Conservation (phyloP, 352 stramenopile genomes). For the Phytopythium aichiense region DNA sequence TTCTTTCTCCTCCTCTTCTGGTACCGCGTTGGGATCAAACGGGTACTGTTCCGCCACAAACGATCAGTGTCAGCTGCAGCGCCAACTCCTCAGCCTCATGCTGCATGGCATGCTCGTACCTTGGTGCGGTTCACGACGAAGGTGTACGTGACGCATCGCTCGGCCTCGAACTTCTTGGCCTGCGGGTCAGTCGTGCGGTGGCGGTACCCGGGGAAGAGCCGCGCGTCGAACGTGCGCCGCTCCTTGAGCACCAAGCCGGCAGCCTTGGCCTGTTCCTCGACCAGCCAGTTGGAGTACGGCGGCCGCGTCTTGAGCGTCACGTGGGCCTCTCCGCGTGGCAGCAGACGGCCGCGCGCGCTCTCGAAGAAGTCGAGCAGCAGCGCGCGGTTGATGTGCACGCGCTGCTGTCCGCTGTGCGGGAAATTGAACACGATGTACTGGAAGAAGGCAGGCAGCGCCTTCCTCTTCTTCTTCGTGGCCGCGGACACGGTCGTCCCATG, state of each 20-base stretch:
- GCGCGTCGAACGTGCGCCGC: constrained; percentile 64
- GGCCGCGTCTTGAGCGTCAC: constrained; percentile 84
- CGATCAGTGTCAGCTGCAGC: not conserved
- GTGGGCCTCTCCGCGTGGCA: constrained; percentile 60
- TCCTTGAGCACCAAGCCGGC: constrained; percentile 78
- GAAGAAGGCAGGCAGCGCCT: constrained; percentile 49
- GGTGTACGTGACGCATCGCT: constrained; percentile 81
- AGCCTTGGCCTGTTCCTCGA: constrained; percentile 77
- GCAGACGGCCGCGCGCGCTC: constrained; percentile 61
- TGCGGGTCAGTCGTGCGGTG: constrained; percentile 85
- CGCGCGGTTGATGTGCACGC: constrained; percentile 83
- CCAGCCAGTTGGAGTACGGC: constrained; percentile 86
- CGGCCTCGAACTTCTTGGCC: constrained; percentile 80
- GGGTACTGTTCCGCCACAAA: constrained; percentile 17
- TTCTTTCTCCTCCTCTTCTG: not conserved
- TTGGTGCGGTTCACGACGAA: constrained; percentile 83
- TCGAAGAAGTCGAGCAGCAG: constrained; percentile 84
- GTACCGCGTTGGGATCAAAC: constrained; percentile 24
- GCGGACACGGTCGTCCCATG: not conserved
- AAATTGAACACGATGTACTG: constrained; percentile 90
- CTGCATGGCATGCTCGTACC: constrained; percentile 20
- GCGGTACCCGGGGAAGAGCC: constrained; percentile 77
- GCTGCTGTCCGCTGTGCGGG: constrained; percentile 83
- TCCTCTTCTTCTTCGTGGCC: constrained; percentile 12
- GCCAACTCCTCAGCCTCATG: not conserved